Conservation (phyloP, 169 alveolate species). For the Cystoisospora suis region DNA sequence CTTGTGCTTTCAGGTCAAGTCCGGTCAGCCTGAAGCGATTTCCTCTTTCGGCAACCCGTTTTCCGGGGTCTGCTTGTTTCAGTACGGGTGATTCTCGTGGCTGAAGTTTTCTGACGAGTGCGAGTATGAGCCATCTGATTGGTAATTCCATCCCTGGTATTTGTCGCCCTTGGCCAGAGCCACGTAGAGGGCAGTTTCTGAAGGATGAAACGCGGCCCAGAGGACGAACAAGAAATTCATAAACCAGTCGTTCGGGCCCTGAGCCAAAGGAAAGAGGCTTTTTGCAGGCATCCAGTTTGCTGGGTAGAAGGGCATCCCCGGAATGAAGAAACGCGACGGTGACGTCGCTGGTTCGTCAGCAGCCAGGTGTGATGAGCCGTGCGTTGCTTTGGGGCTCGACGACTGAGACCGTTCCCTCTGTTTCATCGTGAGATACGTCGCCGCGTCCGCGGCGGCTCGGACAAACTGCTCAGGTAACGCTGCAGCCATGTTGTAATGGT, state of each 20-base stretch:
- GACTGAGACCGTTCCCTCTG: not conserved
- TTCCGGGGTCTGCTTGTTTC: no score
- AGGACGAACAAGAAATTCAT: not conserved
- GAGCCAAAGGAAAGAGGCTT: not conserved
- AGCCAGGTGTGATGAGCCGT: no score
- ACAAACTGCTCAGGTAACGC: constrained; percentile 10
- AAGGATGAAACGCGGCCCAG: constrained; percentile 21
- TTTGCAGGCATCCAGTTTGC: constrained; percentile 24
- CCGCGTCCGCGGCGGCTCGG: constrained; percentile 24
- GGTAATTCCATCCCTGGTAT: not conserved
- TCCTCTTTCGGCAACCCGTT: no score
- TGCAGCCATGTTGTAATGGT: not conserved
- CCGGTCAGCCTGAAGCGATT: no score
- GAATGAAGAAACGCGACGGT: constrained; percentile 12
- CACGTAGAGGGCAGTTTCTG: constrained; percentile 5
- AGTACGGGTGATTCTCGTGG: not conserved
- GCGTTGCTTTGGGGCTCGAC: no score
- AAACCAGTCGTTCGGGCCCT: constrained; percentile 16
- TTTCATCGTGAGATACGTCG: not conserved
- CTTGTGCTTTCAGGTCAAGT: no score
- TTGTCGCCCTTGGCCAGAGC: not conserved
- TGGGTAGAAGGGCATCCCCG: constrained; percentile 20
- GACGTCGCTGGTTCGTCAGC: not conserved
- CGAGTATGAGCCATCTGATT: not conserved
- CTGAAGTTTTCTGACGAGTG: not conserved